Percentiles rank a stretch among this genome's conserved stretches.
Evolutionary conservation across 2,329 filamentous ascomycete species (phyloP).

Genomic region (Fusarium sp.): DNA sequence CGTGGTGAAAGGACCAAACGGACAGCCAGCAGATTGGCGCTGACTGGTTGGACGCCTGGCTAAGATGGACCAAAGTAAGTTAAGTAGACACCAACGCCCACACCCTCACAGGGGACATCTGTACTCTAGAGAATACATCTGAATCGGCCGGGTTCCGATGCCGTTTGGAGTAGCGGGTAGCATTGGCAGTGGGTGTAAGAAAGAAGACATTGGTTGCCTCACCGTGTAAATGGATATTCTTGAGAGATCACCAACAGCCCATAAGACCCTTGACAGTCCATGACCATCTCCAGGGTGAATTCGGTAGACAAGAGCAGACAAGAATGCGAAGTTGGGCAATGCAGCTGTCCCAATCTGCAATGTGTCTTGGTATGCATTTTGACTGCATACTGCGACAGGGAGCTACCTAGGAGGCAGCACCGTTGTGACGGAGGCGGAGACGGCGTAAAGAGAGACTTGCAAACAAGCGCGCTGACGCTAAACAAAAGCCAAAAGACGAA

Average conservation of each 20-base stretch:
- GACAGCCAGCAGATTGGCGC: slow-evolving; percentile 34
- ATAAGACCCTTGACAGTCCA: slow-evolving; percentile 26
- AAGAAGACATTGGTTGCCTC: slow-evolving; percentile 30
- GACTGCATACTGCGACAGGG: slow-evolving; percentile 24
- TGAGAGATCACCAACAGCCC: slow-evolving; percentile 23
- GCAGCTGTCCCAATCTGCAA: slow-evolving; percentile 31
- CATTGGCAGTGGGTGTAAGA: slow-evolving; percentile 29
- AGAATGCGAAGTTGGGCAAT: slow-evolving; percentile 22
- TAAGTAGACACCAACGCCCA: slow-evolving; percentile 41
- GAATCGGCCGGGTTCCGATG: slow-evolving; percentile 44
- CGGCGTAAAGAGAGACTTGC: slow-evolving; percentile 24
- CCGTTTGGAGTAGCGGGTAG: slow-evolving; percentile 38
- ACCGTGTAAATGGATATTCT: slow-evolving; percentile 37
- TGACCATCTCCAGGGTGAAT: slow-evolving; percentile 16
- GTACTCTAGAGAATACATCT: slow-evolving; percentile 29
- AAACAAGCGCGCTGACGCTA: slow-evolving; percentile 50
- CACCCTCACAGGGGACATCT: slow-evolving; percentile 41
- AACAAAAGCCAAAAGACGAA: slow-evolving; percentile 43
- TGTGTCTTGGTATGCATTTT: slow-evolving; percentile 35
- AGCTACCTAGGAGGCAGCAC: slow-evolving; percentile 22
- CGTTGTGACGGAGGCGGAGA: slow-evolving; percentile 27
- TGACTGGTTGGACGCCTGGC: slow-evolving; percentile 39
- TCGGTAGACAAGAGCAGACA: slow-evolving; percentile 15
- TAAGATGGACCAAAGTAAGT: slow-evolving; percentile 41
- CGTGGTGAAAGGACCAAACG: slow-evolving; percentile 37